Evolutionary conservation across 495 filamentous ascomycete species (phyloP), one percentile per base, ranked within the genome.

Genomic region (Tuber calosporum): DNA sequence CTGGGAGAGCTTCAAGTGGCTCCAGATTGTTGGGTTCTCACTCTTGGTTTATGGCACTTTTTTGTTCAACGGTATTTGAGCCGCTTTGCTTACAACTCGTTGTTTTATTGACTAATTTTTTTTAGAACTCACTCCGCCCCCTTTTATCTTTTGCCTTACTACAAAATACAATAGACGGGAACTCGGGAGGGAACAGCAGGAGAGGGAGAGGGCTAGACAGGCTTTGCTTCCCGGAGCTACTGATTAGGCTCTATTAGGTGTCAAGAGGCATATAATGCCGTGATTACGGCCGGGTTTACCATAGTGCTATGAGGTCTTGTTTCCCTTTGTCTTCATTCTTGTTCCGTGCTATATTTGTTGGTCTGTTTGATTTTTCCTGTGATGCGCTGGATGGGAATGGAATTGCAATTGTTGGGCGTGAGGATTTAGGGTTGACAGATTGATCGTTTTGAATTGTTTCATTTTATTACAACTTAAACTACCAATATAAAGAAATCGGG

Each of bases 1-100:
- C 70, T 99, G 95, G 95, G 95, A 99, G 83, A 89, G 87, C 15
- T 99, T 99, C 88, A 99, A 98, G 84, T 97, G 93, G 91, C 87
- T 99, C 15, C 95, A 99, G 83, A 92, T 99, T 4, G 82, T 87
- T 2, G 95, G 95, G 2, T 99, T 99, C 80, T 90, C 80, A 0
- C 83, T 97, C 71, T 88, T 99, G 36, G 95, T 99, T 40, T 99
- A 97, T 79, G 96, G 95, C 77, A 99, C 95, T 0, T 97, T 97
- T 83, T 80, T 99, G 71, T 99, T 97, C 86, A 98, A 99, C 84
- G 93, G 75, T 78, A 75, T n/a, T 62, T 62, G 2, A 62, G 34
- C 26, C 26, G 4, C 53, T 62, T 62, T 62, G 53, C 13, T 34
- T 19, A 6, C 13, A 17, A 34, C n/a, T 58, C 53, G 26, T 13